These are phyloP conservation scores for Leccinum imitatum DNA, from an alignment of 768 basidiomycete species.

Conservation along the genomic window DNA sequence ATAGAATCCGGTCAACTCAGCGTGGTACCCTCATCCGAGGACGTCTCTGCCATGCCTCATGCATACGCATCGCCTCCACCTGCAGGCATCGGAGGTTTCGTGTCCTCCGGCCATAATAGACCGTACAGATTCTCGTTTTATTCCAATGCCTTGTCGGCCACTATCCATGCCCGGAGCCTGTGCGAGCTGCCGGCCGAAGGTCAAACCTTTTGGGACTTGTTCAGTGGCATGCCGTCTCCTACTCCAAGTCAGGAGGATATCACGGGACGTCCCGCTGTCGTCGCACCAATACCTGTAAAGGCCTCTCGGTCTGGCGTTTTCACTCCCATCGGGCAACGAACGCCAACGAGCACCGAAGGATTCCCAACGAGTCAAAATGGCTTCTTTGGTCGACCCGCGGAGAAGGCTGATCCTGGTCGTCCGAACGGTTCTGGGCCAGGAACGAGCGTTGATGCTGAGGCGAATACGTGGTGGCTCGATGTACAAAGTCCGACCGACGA, in stretches of 20 bases:
- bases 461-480: conserved; percentile 97
- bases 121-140: conserved; percentile 99
- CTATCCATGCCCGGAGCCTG: conserved; percentile 91
- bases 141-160: conserved; percentile 87
- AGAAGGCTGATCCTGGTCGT: conserved; percentile 17
- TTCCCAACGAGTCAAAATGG: conserved; percentile 8
- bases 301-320: conserved; percentile 4
- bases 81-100: conserved; percentile 31
- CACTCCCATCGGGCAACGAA: conserved; percentile 11
- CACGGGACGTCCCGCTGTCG: background rate
- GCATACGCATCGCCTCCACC: conserved; percentile 12
- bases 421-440: conserved; percentile 27
- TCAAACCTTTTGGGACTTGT: conserved; percentile 90
- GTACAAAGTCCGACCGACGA: conserved; percentile 92
- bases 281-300: conserved; percentile 11
- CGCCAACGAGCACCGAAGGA: conserved; percentile 7
- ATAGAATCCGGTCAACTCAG: conserved; percentile 32
- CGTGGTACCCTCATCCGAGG: conserved; percentile 42
- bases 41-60: conserved; percentile 30
- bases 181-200: conserved; percentile 93
- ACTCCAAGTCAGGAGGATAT: conserved; percentile 8
- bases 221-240: conserved; percentile 49
- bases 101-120: conserved; percentile 68
- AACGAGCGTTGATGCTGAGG: conserved; percentile 49
- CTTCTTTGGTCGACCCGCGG: conserved; percentile 20